These are phyloP conservation scores for Aquilaria sinensis DNA, from an alignment of 345 rosid species.

Conservation along the genomic window DNA sequence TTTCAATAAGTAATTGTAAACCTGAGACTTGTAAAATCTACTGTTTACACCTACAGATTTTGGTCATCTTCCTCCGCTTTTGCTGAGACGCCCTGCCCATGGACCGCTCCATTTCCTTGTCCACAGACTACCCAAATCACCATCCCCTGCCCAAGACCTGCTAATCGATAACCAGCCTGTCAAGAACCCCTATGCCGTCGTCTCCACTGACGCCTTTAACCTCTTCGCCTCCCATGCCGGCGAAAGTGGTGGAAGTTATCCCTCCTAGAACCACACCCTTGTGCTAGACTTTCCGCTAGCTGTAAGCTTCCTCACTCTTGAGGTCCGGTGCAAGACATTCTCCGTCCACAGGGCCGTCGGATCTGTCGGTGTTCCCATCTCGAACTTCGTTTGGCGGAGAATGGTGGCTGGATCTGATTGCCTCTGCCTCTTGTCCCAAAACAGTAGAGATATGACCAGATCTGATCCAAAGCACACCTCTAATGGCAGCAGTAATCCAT, in stretches of 20 bases:
- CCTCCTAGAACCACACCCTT: slow-evolving; percentile 53
- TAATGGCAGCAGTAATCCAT: too few species aligned
- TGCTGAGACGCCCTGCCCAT: too few species aligned
- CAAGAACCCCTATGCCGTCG: slow-evolving; percentile 27
- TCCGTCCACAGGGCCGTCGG: slow-evolving; percentile 35
- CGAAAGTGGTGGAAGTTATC: slow-evolving; percentile 33
- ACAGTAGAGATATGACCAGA: too few species aligned
- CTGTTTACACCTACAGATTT: too few species aligned
- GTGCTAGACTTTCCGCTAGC: slow-evolving; percentile 31
- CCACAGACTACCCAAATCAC: slow-evolving; percentile 37
- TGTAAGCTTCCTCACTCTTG: slow-evolving; percentile 26
- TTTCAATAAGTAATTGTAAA: too few species aligned
- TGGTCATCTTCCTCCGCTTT: too few species aligned
- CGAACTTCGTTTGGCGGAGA: slow-evolving; percentile 46
- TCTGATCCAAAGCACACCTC: too few species aligned
- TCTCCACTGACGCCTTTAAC: slow-evolving; percentile 20
- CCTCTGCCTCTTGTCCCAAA: too few species aligned
- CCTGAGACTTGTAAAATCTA: too few species aligned
- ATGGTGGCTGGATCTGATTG: too few species aligned
- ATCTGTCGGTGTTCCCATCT: slow-evolving; percentile 33
- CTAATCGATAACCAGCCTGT: slow-evolving; percentile 29
- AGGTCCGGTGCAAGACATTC: slow-evolving; percentile 31
- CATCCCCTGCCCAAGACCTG: slow-evolving; percentile 51
- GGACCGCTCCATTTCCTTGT: too few species aligned
- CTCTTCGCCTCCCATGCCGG: slow-evolving; percentile 13